Evolutionary conservation across 306 rosid genomes (phyloP), one percentile per base, ranked within the genome.

Genomic region (Alnus rubra): DNA sequence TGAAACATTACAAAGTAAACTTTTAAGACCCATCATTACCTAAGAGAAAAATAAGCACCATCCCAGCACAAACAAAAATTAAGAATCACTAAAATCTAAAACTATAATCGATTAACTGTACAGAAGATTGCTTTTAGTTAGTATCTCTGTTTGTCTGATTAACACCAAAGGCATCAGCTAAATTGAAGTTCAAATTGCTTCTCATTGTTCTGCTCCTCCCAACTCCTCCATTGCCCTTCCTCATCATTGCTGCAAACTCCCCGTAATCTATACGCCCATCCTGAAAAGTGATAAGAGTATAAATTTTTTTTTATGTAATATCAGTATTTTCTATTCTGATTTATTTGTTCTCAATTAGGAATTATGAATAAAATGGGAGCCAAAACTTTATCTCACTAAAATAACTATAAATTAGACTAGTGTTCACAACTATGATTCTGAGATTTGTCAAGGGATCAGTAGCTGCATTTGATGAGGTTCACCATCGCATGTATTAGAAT

Each of bases 211-310:
- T 87, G 86, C 78, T 87, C 78, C 91, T 81, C 65, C 95, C 94
- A 2, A 81, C 10, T 37, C 75, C 88, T 55, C 80, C 89, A 54
- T 92, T 97, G 2, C 88, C 95, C 83, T 77, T 79, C 74, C 83
- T 90, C 98, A 94, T 94, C 98, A 94, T 94, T 19, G 98, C 91
- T 23, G 84, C 88, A 86, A 94, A 94, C 80, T 94, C 98, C 16
- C 73, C 89, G 59, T 88, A 94, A 87, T 94, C 98, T 52, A 94
- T 94, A 67, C 89, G 90, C 52, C 98, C 97, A 39, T 94, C 98
- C 98, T 94, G 86, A 71, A 80, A 71, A 67, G 68, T 30, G 18
- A 50, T 0, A 45, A 33, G 62, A 74, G 28, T n/a, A 54, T 35
- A 35, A 39, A 35, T 5, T 14, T 7, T 3, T 2, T 23, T 33